Percentiles rank a stretch among this genome's conserved stretches.
Conservation (phyloP, 352 stramenopile species). For the Lagenidium sp. region DNA sequence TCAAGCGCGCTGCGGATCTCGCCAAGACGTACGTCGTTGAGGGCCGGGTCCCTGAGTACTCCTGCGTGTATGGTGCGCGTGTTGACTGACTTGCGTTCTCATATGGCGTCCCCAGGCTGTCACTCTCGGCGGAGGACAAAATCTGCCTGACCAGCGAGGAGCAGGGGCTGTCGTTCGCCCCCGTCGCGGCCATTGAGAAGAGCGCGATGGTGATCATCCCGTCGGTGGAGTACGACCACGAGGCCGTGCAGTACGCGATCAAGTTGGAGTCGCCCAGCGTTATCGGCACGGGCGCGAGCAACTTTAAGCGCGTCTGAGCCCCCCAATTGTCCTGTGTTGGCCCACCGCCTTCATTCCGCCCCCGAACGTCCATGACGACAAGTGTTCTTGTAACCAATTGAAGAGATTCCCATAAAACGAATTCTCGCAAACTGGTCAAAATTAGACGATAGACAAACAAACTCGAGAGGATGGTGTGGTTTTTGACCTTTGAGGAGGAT, state of each 20-base stretch:
- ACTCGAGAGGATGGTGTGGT: too few relatives aligned
- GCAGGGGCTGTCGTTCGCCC: constrained; percentile 50
- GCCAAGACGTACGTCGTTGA: constrained; percentile 57
- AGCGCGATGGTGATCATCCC: constrained; percentile 74
- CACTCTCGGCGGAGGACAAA: constrained; percentile 73
- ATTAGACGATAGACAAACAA: too few relatives aligned
- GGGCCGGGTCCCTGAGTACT: too few relatives aligned
- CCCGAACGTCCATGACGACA: too few relatives aligned
- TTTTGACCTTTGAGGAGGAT: too few relatives aligned
- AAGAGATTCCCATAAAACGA: too few relatives aligned
- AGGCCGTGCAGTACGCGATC: constrained; percentile 64
- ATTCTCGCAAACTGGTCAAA: too few relatives aligned
- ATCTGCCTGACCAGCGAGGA: constrained; percentile 70
- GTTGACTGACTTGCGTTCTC: neutral
- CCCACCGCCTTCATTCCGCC: too few relatives aligned
- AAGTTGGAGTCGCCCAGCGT: constrained; percentile 75
- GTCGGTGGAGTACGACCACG: constrained; percentile 52
- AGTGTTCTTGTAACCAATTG: too few relatives aligned
- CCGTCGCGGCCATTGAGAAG: constrained; percentile 61
- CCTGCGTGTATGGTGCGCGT: neutral
- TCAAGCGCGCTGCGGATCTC: constrained; percentile 63
- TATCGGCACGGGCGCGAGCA: constrained; percentile 55
- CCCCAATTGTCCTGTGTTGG: too few relatives aligned
- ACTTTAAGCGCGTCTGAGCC: constrained; percentile 85
- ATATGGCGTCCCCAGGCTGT: constrained; percentile 34